phyloP scores from a whole-genome alignment of 768 basidiomycete species.

The Kwoniella dejecticola region DNA sequence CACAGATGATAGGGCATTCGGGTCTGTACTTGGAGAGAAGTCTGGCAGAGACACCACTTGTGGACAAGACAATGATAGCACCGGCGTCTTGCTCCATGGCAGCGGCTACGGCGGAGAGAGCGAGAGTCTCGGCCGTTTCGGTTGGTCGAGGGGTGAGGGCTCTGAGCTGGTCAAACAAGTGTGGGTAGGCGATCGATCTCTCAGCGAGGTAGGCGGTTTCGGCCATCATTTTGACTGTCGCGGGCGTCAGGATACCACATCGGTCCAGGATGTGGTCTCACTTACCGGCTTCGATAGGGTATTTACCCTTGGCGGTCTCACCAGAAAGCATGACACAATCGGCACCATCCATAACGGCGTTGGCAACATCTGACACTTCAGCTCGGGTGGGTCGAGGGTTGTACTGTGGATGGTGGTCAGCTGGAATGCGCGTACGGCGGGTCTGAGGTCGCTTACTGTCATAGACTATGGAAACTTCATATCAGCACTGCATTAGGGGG shows the following conservation, averaged over 20 bases:
- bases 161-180: constrained; percentile 86
- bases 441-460: constrained; percentile 8
- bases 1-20: constrained; percentile 87
- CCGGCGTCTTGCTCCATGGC: constrained; percentile 91
- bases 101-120: constrained; percentile 92
- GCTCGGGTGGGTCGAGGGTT: constrained; percentile 99
- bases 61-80: constrained; percentile 94
- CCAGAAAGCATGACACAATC: constrained; percentile 99
- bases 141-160: constrained; percentile 81
- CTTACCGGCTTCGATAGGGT: constrained; percentile 91
- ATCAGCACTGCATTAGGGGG: neutral
- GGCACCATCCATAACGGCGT: constrained; percentile 96
- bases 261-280: constrained; percentile 6
- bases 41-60: constrained; percentile 90
- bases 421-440: neutral
- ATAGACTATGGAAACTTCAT: constrained; percentile 5
- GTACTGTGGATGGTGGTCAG: constrained; percentile 63
- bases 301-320: constrained; percentile 96
- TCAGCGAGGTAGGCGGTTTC: constrained; percentile 98
- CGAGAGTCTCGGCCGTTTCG: constrained; percentile 91
- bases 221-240: constrained; percentile 95
- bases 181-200: constrained; percentile 90
- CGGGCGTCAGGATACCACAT: constrained; percentile 1
- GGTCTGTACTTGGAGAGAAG: constrained; percentile 96
- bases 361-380: constrained; percentile 95